Percentiles rank a stretch among this genome's conserved stretches.
phyloP scores from a whole-genome alignment of 2,329 filamentous ascomycete genomes.

The Claviceps lovelessii region DNA sequence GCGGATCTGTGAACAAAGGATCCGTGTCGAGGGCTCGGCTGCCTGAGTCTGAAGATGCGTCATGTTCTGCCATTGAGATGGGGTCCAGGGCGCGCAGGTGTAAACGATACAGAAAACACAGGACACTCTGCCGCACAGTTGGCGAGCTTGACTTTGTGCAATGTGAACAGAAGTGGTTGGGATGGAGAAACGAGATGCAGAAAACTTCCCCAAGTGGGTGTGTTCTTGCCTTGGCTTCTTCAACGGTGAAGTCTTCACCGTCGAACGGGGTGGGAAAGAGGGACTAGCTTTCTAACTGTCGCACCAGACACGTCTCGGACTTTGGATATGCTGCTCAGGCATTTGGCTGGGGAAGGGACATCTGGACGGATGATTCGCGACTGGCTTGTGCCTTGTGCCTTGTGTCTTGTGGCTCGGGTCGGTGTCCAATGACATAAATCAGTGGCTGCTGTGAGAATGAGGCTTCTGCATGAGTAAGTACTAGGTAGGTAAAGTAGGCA shows the following conservation, averaged over 20 bases:
- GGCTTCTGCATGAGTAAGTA: no score
- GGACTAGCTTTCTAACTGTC: background rate
- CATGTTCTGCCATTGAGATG: conserved; percentile 1
- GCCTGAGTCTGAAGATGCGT: background rate
- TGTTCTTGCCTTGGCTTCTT: background rate
- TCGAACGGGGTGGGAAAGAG: background rate
- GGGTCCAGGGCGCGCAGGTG: background rate
- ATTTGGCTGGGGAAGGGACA: background rate
- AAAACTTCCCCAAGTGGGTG: no score
- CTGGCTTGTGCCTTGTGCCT: background rate
- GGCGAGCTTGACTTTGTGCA: background rate
- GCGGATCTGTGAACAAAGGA: conserved; percentile 51
- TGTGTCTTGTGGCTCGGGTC: background rate
- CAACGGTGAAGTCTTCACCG: background rate
- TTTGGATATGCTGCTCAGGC: background rate
- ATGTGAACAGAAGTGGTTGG: background rate
- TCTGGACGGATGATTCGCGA: background rate
- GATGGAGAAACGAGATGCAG: background rate
- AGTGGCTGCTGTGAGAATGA: background rate
- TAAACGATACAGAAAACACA: background rate
- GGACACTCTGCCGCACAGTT: background rate
- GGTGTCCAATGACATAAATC: background rate
- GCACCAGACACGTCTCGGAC: background rate
- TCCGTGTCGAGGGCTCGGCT: conserved; percentile 12
- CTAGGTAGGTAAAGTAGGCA: no score